Evolutionary conservation across 306 rosid species (phyloP).

Genomic region (Canavalia gladiata): DNA sequence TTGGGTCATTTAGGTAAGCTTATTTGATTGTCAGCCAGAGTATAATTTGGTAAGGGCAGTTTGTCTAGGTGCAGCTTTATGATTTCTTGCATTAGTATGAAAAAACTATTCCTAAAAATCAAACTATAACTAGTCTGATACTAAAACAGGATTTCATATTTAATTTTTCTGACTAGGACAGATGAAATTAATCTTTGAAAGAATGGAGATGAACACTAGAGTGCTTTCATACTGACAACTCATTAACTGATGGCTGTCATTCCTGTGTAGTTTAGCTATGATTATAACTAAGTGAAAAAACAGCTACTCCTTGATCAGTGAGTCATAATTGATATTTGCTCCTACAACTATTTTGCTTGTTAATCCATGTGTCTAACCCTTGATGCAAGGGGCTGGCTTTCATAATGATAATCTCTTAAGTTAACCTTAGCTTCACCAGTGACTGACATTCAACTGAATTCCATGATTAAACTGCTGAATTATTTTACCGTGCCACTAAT

Average conservation of each 20-base stretch:
- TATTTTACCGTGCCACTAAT: not conserved
- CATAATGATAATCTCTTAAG: not conserved
- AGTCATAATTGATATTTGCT: not conserved
- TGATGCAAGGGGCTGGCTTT: constrained; percentile 3
- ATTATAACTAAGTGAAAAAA: not conserved
- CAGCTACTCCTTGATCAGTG: not conserved
- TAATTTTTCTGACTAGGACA: not conserved
- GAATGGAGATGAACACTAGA: not conserved
- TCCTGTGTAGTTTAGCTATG: not conserved
- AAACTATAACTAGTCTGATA: not conserved
- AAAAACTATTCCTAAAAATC: not conserved
- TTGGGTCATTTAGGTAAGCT: not conserved
- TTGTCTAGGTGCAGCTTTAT: not conserved
- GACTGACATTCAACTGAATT: constrained; percentile 3
- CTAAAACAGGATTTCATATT: constrained; percentile 16
- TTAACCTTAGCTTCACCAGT: not conserved
- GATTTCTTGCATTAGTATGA: not conserved
- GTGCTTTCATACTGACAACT: not conserved
- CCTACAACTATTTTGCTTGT: not conserved
- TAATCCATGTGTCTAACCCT: constrained; percentile 6
- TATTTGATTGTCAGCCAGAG: not conserved
- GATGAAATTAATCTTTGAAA: not conserved
- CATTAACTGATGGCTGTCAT: not conserved
- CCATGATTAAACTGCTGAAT: constrained; percentile 11
- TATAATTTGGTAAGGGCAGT: constrained; percentile 4